A percentile compares a stretch with the other conserved stretches of the same genome.
phyloP scores from a whole-genome alignment of 2,329 filamentous ascomycete genomes.

The Fusarium nisikadoi region DNA sequence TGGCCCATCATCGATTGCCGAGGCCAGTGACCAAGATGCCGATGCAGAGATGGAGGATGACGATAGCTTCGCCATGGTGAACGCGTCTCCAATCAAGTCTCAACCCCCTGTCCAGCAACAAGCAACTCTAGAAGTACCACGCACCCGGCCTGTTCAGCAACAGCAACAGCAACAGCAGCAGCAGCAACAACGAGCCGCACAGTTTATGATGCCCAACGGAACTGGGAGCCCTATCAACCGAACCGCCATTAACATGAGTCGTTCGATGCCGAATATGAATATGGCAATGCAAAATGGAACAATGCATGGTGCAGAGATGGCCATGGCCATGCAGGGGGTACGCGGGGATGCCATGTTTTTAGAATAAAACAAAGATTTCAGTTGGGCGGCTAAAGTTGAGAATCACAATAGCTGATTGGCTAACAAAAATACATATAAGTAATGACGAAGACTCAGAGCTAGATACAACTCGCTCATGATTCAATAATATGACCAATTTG shows the following conservation, averaged over 20 bases:
- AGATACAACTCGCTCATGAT: constrained; percentile 42
- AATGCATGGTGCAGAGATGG: constrained; percentile 57
- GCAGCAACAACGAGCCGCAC: constrained; percentile 44
- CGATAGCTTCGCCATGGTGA: constrained; percentile 64
- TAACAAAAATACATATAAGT: constrained; percentile 37
- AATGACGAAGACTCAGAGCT: constrained; percentile 46
- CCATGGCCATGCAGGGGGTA: constrained; percentile 58
- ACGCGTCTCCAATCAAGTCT: constrained; percentile 52
- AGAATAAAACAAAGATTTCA: constrained; percentile 50
- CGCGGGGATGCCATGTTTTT: constrained; percentile 64
- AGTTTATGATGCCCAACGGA: constrained; percentile 57
- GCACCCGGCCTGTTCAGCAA: constrained; percentile 51
- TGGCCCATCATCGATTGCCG: constrained; percentile 55
- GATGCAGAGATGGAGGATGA: constrained; percentile 68
- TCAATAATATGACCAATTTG: constrained; percentile 48
- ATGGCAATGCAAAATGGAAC: constrained; percentile 53
- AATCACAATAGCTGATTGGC: constrained; percentile 11
- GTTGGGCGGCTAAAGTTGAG: not conserved
- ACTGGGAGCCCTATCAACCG: constrained; percentile 50
- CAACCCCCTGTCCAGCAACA: constrained; percentile 54
- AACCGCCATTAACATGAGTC: constrained; percentile 54
- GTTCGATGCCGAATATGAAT: constrained; percentile 60
- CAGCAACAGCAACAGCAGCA: constrained; percentile 47
- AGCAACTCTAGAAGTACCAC: constrained; percentile 56
- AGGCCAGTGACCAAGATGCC: constrained; percentile 58